Evolutionary conservation across 2,329 filamentous ascomycete species (phyloP).

Genomic region (Ceratocystis ficicola): DNA sequence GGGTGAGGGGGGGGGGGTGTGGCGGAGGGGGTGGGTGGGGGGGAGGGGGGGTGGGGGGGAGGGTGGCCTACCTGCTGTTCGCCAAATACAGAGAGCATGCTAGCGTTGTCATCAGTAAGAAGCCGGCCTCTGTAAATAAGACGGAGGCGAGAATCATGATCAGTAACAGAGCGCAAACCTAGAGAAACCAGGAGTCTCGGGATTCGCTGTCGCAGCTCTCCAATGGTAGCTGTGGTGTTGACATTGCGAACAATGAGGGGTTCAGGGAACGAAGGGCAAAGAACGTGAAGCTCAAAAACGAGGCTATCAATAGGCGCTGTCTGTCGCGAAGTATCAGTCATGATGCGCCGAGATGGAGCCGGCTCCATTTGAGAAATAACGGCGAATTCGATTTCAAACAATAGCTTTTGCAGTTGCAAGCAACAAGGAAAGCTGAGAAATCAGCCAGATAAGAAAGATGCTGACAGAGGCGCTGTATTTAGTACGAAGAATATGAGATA

Average conservation of each 20-base stretch:
- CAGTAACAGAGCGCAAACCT: slow-evolving; percentile 31
- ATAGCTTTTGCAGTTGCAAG: slow-evolving; percentile 11
- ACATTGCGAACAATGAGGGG: slow-evolving; percentile 40
- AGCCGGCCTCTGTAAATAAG: slow-evolving; percentile 50
- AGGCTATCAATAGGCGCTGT: slow-evolving; percentile 28
- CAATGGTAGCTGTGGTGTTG: slow-evolving; percentile 41
- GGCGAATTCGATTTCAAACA: not conserved
- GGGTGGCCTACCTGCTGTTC: slow-evolving; percentile 36
- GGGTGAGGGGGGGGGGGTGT: too few species aligned
- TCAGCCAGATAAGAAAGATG: not conserved
- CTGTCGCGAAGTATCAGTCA: slow-evolving; percentile 22
- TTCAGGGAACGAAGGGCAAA: slow-evolving; percentile 45
- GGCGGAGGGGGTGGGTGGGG: too few species aligned
- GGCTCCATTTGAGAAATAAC: slow-evolving; percentile 13
- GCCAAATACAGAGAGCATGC: slow-evolving; percentile 46
- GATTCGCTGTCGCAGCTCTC: slow-evolving; percentile 47
- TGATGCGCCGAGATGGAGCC: slow-evolving; percentile 25
- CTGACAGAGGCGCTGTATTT: not conserved
- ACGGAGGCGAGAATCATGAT: slow-evolving; percentile 40
- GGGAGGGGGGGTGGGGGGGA: too few species aligned
- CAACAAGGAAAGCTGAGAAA: not conserved
- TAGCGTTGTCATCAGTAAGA: slow-evolving; percentile 42
- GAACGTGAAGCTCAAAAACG: slow-evolving; percentile 44
- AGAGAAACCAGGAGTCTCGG: slow-evolving; percentile 37
- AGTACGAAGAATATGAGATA: not conserved